Percentiles rank a stretch among this genome's conserved stretches.
These are phyloP conservation scores for Crataegus laevigata DNA, from an alignment of 306 rosid genomes.

Conservation along the genomic window DNA sequence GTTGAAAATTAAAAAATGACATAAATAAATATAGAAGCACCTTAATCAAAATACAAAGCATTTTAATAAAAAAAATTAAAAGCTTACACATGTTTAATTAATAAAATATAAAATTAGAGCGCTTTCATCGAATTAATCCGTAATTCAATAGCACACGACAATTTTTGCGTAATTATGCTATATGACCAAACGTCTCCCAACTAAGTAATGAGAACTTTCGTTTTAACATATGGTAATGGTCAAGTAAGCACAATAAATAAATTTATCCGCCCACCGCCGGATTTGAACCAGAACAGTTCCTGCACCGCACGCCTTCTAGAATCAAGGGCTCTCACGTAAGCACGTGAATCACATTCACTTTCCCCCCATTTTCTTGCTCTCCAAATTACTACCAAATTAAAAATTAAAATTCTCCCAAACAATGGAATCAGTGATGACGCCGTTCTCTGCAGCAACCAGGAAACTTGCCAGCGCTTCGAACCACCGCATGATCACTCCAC, in stretches of 20 bases:
- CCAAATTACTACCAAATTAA: neutral
- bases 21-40: too few species aligned
- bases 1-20: too few species aligned
- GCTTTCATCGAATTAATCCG: too few species aligned
- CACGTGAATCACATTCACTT: neutral
- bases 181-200: too few species aligned
- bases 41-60: too few species aligned
- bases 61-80: too few species aligned
- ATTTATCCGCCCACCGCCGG: neutral
- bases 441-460: neutral
- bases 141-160: too few species aligned
- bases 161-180: too few species aligned
- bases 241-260: neutral
- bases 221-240: neutral
- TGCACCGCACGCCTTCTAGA: slow-evolving; percentile 25
- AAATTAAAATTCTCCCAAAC: neutral
- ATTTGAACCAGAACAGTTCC: slow-evolving; percentile 8
- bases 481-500: neutral
- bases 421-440: neutral
- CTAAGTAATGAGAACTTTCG: too few species aligned
- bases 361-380: neutral
- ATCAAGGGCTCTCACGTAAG: neutral
- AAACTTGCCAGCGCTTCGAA: neutral
- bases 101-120: too few species aligned
- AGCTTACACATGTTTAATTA: too few species aligned